Base-by-base conservation (phyloP, 257 asterid genomes). In the Solanum lycopersicoides region DNA sequence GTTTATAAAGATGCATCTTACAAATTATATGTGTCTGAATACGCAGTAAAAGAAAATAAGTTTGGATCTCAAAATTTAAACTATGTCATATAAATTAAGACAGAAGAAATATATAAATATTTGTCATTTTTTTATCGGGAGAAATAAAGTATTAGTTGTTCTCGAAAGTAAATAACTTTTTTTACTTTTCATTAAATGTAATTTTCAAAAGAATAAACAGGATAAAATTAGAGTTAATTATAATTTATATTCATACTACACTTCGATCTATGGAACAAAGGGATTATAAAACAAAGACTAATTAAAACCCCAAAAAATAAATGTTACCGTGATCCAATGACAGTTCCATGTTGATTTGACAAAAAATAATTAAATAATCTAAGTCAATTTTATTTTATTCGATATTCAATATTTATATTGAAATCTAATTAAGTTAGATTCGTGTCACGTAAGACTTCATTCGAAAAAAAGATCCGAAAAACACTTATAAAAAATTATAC, bases 371-470 rank as follows among this genome's bases (percentile, higher is more conserved):
- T 47, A 10, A 79, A 30, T 15, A 79, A 20, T 80, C 18, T 68
- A 80, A 28, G 68, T 28, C 18, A 47, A 80, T 18, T 15, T 28
- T 60, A 7, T 16, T 50, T 35, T 35, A 53, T 53, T 0, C 1
- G 4, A 0, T 1, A 9, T 1, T 0, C 23, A 16, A 53, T 53
- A 53, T 16, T 16, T 0, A 1, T 53, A 16, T 16, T 53, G 6
- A 7, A 5, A 37, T 6, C 3, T 0, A 50, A 50, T 21, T 2
- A 60, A 21, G 2, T 21, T 21, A 21, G 0, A 60, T 60, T 53
- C 7, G 3, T 0, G 3, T 5, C 3, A 16, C 21, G 0, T 6
- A 53, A 3, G 63, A 1, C 9, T 16, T 0, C 0, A 16, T 50
- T 50, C 23, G 7, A 37, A 7, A 1, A 37, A 37, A 5, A 37